Evolutionary conservation across 139 green algal genomes (phyloP).

Genomic region (Choricystis sp.): DNA sequence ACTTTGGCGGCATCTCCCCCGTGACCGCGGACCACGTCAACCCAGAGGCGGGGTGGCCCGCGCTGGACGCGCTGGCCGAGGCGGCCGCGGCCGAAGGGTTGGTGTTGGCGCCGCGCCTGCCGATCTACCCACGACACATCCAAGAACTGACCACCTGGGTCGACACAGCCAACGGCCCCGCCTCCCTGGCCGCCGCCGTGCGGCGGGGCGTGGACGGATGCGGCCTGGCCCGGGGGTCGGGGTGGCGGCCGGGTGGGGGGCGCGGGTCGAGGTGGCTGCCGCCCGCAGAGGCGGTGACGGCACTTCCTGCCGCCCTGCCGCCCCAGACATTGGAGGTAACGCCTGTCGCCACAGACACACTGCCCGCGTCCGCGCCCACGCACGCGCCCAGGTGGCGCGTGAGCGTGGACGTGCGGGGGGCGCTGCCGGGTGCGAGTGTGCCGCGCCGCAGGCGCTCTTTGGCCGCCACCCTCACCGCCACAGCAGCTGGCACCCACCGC

Average conservation of each 20-base stretch:
- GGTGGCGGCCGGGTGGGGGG: constrained; percentile 31
- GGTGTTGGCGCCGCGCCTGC: constrained; percentile 55
- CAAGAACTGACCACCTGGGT: constrained; percentile 21
- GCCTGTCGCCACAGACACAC: no score
- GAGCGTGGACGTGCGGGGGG: constrained; percentile 10
- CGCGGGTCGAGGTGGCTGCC: not conserved
- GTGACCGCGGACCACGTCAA: constrained; percentile 77
- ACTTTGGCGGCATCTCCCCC: constrained; percentile 70
- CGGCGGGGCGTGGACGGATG: constrained; percentile 20
- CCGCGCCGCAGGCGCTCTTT: no score
- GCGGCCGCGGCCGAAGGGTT: constrained; percentile 39
- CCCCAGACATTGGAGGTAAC: no score
- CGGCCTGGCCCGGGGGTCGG: constrained; percentile 23
- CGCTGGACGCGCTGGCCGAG: constrained; percentile 39
- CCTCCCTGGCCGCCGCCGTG: constrained; percentile 22
- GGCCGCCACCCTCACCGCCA: not conserved
- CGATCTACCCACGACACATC: constrained; percentile 49
- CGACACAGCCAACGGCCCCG: constrained; percentile 8
- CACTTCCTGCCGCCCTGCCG: no score
- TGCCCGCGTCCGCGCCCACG: not conserved
- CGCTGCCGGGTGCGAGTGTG: no score
- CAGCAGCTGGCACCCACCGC: no score
- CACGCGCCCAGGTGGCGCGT: constrained; percentile 2
- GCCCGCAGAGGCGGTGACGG: no score
- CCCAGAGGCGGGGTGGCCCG: constrained; percentile 62